phyloP scores from a whole-genome alignment of 2,329 filamentous ascomycete genomes.

The Thyridium curvatum region DNA sequence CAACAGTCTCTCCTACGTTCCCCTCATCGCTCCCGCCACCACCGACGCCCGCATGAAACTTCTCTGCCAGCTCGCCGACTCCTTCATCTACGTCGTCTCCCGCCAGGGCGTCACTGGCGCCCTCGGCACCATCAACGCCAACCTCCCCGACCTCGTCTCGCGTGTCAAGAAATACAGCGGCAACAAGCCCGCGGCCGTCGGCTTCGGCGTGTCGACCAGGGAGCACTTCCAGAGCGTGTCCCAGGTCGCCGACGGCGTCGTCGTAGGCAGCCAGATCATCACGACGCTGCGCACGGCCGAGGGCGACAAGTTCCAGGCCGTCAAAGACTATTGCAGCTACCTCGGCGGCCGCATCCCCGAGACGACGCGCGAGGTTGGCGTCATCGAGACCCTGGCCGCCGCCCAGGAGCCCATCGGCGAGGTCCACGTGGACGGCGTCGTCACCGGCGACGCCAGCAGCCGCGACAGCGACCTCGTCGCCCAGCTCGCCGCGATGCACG shows the following conservation, averaged over 20 bases:
- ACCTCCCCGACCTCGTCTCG: slow-evolving; percentile 73
- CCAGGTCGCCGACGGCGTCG: slow-evolving; percentile 82
- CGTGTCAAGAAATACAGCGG: slow-evolving; percentile 90
- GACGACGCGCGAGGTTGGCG: slow-evolving; percentile 58
- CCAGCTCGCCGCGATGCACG: slow-evolving; percentile 77
- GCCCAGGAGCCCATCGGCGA: slow-evolving; percentile 53
- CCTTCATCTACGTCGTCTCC: slow-evolving; percentile 98
- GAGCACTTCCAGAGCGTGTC: slow-evolving; percentile 89
- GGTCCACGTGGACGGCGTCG: slow-evolving; percentile 63
- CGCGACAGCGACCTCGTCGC: slow-evolving; percentile 60
- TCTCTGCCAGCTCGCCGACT: slow-evolving; percentile 93
- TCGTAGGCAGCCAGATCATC: slow-evolving; percentile 94
- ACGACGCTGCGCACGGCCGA: slow-evolving; percentile 67
- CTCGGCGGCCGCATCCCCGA: slow-evolving; percentile 42
- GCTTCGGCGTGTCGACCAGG: slow-evolving; percentile 91
- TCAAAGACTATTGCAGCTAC: slow-evolving; percentile 81
- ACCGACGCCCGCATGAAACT: slow-evolving; percentile 92
- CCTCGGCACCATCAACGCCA: slow-evolving; percentile 71
- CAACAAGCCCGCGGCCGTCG: slow-evolving; percentile 83
- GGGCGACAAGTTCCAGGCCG: slow-evolving; percentile 53
- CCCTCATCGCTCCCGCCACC: slow-evolving; percentile 91
- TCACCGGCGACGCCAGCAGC: slow-evolving; percentile 40
- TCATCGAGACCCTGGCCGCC: slow-evolving; percentile 59
- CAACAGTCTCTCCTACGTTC: slow-evolving; percentile 79
- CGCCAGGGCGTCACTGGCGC: slow-evolving; percentile 95